Conservation (phyloP, 345 rosid species). For the Firmiana major region DNA sequence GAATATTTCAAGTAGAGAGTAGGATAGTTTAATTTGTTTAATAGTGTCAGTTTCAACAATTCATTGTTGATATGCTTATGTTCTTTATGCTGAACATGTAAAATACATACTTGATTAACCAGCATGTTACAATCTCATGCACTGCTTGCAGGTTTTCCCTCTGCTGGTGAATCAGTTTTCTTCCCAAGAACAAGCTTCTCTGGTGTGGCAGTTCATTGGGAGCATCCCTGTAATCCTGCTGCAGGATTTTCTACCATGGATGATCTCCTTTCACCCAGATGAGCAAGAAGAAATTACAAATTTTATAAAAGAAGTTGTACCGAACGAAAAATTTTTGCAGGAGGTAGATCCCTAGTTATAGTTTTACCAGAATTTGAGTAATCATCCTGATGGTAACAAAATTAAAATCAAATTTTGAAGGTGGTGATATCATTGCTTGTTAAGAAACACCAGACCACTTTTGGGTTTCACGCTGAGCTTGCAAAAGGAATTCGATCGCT, state of each 20-base stretch:
- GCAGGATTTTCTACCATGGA: constrained; percentile 64
- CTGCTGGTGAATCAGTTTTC: constrained; percentile 56
- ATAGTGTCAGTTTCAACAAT: neutral
- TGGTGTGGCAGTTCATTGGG: constrained; percentile 63
- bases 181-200: constrained; percentile 48
- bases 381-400: constrained; percentile 19
- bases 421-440: constrained; percentile 53
- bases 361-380: constrained; percentile 13
- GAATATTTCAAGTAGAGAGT: neutral
- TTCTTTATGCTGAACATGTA: neutral
- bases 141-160: constrained; percentile 56
- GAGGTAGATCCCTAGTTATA: constrained; percentile 42
- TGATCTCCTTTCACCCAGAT: constrained; percentile 43
- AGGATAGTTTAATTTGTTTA: neutral
- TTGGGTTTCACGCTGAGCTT: constrained; percentile 18
- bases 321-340: constrained; percentile 46
- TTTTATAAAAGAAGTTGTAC: constrained; percentile 42
- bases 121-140: constrained; percentile 7
- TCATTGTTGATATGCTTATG: neutral
- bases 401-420: constrained; percentile 32
- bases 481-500: constrained; percentile 20
- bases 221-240: constrained; percentile 63
- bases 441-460: constrained; percentile 26
- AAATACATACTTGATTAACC: neutral
- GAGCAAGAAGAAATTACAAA: constrained; percentile 36